These are phyloP conservation scores for Amaranthus cruentus DNA, from an alignment of 148 eudicot species.

Conservation along the genomic window DNA sequence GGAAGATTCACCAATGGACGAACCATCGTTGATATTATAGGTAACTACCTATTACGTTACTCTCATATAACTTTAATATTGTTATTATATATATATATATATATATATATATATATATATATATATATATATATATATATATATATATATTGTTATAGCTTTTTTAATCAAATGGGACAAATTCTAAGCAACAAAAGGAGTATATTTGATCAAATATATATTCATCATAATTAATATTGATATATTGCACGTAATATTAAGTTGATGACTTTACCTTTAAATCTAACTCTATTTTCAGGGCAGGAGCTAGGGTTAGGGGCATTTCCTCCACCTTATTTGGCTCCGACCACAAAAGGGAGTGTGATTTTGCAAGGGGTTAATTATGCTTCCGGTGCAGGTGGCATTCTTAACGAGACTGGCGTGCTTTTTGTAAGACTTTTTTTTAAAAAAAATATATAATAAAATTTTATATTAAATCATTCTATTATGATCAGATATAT, in stretches of 20 bases:
- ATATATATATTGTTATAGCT: no score
- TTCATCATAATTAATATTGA: no score
- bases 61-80: neutral
- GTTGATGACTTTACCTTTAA: no score
- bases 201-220: no score
- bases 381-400: slow-evolving; percentile 94
- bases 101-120: no score
- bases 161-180: no score
- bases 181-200: no score
- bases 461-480: neutral
- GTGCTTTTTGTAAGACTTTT: slow-evolving; percentile 51
- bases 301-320: slow-evolving; percentile 49
- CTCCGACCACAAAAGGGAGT: slow-evolving; percentile 62
- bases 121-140: no score
- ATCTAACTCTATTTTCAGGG: slow-evolving; percentile 29
- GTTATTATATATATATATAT: no score
- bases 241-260: no score
- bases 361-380: slow-evolving; percentile 66
- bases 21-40: slow-evolving; percentile 70
- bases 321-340: slow-evolving; percentile 72
- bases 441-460: neutral
- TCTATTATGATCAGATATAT: no score
- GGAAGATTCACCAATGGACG: slow-evolving; percentile 76
- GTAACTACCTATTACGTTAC: slow-evolving; percentile 20
- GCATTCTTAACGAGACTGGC: slow-evolving; percentile 70